Evolutionary conservation across 1,284 basidiomycete genomes (phyloP), one percentile per base, ranked within the genome.

Genomic region (Naganishia cerealis): DNA sequence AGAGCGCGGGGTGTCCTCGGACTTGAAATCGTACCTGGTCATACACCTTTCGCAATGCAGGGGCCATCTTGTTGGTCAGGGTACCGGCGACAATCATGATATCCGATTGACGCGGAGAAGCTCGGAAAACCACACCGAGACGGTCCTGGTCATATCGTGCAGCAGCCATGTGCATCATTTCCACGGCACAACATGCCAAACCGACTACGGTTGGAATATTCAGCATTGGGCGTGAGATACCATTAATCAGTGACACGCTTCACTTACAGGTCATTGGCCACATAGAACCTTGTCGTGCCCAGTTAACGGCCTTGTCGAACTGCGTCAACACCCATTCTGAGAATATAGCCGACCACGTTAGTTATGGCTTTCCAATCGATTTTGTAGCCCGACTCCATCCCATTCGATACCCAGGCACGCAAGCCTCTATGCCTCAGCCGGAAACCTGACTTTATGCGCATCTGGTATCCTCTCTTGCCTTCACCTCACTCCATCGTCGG

Each of bases 41-140:
- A 33, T 69, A 69, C n/a, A 69, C 77, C 81, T 93, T 95, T 77
- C 93, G 87, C 78, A 97, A 80, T 6, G 94, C 94, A 56, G 96
- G 96, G 4, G 94, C 96, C 96, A 99, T 99, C 85, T 99, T 99
- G 85, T 99, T 99, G 73, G 96, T 99, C 75, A 99, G 83, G 0
- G 96, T 99, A 39, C 96, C 96, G 55, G 96, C 95, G 65, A 99
- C 96, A 77, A 99, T 99, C 96, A 99, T 99, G 78, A 99, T 91
- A 79, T 99, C 95, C 69, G 90, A 92, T 84, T 98, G 94, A 73
- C 96, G 90, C 62, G 96, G 96, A 82, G 90, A 93, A 12, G 95
- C 96, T 85, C 96, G 92, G 86, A 99, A 99, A 52, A 99, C 91
- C 71, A 99, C 88, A 76, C 96, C 96, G 52, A 99, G 84, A 74